A percentile compares a stretch with the other conserved stretches of the same genome.
Conservation (phyloP, 495 filamentous ascomycete genomes). For the Neurospora discreta region DNA sequence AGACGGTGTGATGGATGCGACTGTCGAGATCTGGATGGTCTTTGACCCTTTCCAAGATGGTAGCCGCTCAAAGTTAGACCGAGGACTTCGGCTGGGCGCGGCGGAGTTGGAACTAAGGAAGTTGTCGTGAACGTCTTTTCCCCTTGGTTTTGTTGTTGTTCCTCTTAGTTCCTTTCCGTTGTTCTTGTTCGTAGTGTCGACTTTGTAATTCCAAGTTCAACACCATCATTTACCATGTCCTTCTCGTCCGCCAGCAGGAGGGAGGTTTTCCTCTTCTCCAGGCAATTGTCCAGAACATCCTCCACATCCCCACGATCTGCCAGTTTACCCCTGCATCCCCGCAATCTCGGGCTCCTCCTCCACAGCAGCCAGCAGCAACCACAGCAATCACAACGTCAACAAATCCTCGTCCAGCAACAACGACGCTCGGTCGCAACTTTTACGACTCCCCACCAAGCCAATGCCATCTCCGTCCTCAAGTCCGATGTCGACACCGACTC, state of each 20-base stretch:
- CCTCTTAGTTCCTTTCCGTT: not conserved
- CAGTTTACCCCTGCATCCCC: slow-evolving; percentile 1
- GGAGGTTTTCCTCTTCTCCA: slow-evolving; percentile 24
- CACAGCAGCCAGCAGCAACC: slow-evolving; percentile 11
- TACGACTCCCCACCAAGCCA: slow-evolving; percentile 55
- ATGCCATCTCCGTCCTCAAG: slow-evolving; percentile 66
- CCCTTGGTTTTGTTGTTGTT: not conserved
- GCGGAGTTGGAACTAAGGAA: not conserved
- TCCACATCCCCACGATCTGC: not conserved
- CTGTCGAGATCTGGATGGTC: not conserved
- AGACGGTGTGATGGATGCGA: not conserved
- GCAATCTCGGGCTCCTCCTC: slow-evolving; percentile 2
- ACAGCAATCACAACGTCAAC: slow-evolving; percentile 10
- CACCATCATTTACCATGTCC: slow-evolving; percentile 13
- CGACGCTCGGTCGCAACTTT: slow-evolving; percentile 45
- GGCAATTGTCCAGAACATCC: slow-evolving; percentile 23
- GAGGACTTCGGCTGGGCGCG: not conserved
- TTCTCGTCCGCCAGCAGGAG: slow-evolving; percentile 21
- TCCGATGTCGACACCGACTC: slow-evolving; percentile 67
- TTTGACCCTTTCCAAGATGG: not conserved
- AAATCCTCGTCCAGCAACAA: slow-evolving; percentile 13
- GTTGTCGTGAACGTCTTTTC: not conserved
- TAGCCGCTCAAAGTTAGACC: not conserved
- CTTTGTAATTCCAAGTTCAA: not conserved
- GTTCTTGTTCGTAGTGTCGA: not conserved